Evolutionary conservation across 2,329 filamentous ascomycete genomes (phyloP).

Genomic region (Nemania diffusa): DNA sequence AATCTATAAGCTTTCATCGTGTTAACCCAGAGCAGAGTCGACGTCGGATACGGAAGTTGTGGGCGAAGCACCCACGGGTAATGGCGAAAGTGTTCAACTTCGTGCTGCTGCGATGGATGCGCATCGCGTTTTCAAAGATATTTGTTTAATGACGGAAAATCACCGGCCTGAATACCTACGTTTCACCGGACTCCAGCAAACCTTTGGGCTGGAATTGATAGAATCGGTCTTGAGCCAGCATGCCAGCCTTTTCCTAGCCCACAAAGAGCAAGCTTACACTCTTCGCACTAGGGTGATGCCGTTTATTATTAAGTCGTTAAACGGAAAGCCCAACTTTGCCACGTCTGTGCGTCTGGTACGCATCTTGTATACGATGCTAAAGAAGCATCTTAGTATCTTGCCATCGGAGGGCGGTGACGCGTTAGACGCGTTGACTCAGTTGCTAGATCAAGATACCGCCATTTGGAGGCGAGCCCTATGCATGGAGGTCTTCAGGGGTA

Average conservation of each 20-base stretch:
- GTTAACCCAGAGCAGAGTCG: slow-evolving; percentile 50
- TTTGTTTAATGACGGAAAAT: slow-evolving; percentile 87
- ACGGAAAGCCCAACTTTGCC: slow-evolving; percentile 81
- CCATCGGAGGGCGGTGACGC: slow-evolving; percentile 84
- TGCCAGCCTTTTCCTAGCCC: slow-evolving; percentile 78
- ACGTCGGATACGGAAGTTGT: slow-evolving; percentile 65
- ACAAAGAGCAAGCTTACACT: slow-evolving; percentile 83
- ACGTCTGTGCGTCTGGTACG: slow-evolving; percentile 84
- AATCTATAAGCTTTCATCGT: neutral
- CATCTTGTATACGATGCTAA: slow-evolving; percentile 83
- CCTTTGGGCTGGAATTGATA: slow-evolving; percentile 89
- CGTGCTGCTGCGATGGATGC: slow-evolving; percentile 85
- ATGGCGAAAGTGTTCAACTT: slow-evolving; percentile 70
- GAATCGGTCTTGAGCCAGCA: slow-evolving; percentile 91
- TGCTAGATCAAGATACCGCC: slow-evolving; percentile 85
- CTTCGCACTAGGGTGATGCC: slow-evolving; percentile 83
- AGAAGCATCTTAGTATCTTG: slow-evolving; percentile 79
- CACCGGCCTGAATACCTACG: slow-evolving; percentile 84
- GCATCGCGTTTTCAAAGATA: slow-evolving; percentile 86
- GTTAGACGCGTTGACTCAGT: slow-evolving; percentile 81
- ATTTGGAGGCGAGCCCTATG: slow-evolving; percentile 90
- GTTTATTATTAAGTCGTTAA: slow-evolving; percentile 79
- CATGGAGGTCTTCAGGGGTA: slow-evolving; percentile 87
- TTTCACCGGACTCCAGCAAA: slow-evolving; percentile 80
- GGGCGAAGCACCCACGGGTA: slow-evolving; percentile 74